Base-by-base conservation (phyloP, 805 yeast species). In the Metschnikowia noctiluminum region DNA sequence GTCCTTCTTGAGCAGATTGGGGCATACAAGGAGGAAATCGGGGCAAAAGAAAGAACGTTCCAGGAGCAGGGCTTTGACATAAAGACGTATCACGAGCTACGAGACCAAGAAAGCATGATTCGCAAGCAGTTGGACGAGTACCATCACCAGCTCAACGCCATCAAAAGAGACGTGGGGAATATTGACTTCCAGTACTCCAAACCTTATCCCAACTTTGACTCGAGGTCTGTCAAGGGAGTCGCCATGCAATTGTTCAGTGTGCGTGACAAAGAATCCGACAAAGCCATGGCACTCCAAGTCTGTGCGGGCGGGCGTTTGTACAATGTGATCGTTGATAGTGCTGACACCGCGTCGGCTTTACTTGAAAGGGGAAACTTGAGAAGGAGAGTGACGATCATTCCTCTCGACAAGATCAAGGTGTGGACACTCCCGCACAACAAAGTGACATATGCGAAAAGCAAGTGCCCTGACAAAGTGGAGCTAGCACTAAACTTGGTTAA, bases 291-390 rank as follows among this genome's bases (percentile, higher is more conserved):
- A 1, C 71, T 94, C 34, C 97, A 94, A 66, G 85, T 89, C 2
- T 85, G 96, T 63, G 99, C 97, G 2, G 99, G 99, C 42, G 95
- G 92, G 6, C 76, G 91, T 57, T 67, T 95, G 30, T 95, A 82
- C 64, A 90, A 91, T 60, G 87, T 95, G 34, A 89, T 94, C 43
- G 98, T 95, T 30, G 97, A 90, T 58, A 84, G 81, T 52, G 95
- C 92, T 50, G 80, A 73, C 15, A 85, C 89, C 3, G 98, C 96
- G n/a, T 77, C 96, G 0, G 85, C 84, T 48, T 67, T 94, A 9
- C 74, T 94, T 37, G 94, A 89, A 57, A 75, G 73, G 28, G 97
- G 97, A 7, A 81, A 80, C 50, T 73, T 92, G 44, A 79, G 82
- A 59, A 82, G 87, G 61, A 77, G 98, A 52, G 92, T 89, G 7